Evolutionary conservation across 768 basidiomycete genomes (phyloP).

Genomic region (Cubamyces sp.): DNA sequence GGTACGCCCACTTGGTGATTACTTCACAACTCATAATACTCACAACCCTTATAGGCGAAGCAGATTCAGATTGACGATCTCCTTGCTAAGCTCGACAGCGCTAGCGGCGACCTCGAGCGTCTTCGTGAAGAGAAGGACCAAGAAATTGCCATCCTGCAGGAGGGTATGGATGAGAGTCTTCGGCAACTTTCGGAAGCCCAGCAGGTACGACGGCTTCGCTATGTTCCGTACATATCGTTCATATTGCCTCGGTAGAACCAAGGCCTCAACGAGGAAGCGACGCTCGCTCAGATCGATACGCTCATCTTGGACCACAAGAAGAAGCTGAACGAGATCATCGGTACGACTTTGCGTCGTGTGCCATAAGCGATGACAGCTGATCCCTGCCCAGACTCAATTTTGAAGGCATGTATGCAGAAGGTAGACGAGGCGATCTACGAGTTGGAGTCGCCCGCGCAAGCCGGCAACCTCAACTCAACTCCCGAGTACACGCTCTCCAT

Average conservation of each 20-base stretch:
- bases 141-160: constrained; percentile 94
- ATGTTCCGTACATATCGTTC: constrained; percentile 3
- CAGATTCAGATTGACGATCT: constrained; percentile 97
- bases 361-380: constrained; percentile 11
- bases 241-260: constrained; percentile 59
- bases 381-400: constrained; percentile 79
- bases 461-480: constrained; percentile 95
- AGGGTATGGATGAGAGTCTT: constrained; percentile 92
- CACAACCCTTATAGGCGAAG: constrained; percentile 64
- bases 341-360: constrained; percentile 44
- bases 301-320: constrained; percentile 96
- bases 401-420: constrained; percentile 95
- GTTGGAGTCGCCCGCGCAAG: constrained; percentile 92
- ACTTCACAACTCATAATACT: constrained; percentile 5
- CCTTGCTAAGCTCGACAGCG: constrained; percentile 75
- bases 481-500: constrained; percentile 98
- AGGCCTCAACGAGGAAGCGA: constrained; percentile 84
- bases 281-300: constrained; percentile 96
- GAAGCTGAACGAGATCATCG: constrained; percentile 97
- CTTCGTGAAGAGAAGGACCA: constrained; percentile 95
- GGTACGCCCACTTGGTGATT: constrained; percentile 48
- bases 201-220: constrained; percentile 54
- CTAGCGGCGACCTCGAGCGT: constrained; percentile 75
- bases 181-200: constrained; percentile 86
- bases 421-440: constrained; percentile 98